Evolutionary conservation across 495 filamentous ascomycete genomes (phyloP).

Genomic region (Aspergillus campestris): DNA sequence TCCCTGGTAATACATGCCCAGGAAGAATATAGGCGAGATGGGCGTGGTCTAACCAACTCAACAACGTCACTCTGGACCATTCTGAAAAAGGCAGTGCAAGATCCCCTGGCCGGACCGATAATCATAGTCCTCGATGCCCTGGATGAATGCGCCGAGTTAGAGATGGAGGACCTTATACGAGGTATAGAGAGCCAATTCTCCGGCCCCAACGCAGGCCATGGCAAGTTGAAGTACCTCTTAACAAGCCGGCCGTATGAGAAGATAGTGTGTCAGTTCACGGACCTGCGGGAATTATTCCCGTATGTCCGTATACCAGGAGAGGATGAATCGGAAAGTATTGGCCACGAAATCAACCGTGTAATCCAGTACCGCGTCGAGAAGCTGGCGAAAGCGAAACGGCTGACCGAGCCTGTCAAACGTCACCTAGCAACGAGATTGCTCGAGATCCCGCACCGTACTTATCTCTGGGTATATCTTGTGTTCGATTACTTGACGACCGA

Average conservation of each 20-base stretch:
- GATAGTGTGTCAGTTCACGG: conserved; percentile 10
- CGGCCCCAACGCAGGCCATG: background rate
- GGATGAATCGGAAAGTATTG: conserved; percentile 24
- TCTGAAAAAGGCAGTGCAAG: conserved; percentile 9
- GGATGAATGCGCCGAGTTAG: conserved; percentile 1
- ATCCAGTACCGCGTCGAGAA: conserved; percentile 22
- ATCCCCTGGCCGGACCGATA: background rate
- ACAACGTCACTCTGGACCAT: conserved; percentile 19
- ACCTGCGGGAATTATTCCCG: conserved; percentile 3
- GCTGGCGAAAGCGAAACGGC: conserved; percentile 10
- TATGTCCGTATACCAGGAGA: conserved; percentile 10
- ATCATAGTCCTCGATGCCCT: background rate
- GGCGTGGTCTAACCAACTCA: conserved; percentile 6
- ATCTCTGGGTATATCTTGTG: conserved; percentile 37
- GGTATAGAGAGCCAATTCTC: conserved; percentile 1
- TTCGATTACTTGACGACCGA: conserved; percentile 18
- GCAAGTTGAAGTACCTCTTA: conserved; percentile 19
- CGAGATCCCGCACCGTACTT: conserved; percentile 24
- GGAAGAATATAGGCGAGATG: conserved; percentile 6
- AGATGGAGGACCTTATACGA: conserved; percentile 11
- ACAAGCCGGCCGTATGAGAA: conserved; percentile 23
- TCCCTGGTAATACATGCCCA: conserved; percentile 16
- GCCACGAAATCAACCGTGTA: conserved; percentile 34
- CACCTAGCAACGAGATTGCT: conserved; percentile 15
- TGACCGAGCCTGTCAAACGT: conserved; percentile 7